phyloP scores from a whole-genome alignment of 2,329 filamentous ascomycete species.

The Rhynchosporium graminicola region DNA sequence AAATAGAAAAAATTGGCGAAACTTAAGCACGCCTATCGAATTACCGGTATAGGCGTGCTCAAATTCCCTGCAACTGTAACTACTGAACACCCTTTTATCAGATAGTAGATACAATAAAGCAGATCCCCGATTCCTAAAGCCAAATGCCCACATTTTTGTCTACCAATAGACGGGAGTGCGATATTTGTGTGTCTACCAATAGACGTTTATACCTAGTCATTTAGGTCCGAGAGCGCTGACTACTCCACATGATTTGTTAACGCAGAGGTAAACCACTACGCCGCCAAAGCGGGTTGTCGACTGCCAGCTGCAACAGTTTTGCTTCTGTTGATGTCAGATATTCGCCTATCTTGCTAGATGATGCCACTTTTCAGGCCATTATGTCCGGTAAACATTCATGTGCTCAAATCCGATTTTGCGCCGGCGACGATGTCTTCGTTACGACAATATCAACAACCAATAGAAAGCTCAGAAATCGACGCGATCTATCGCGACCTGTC shows the following conservation, averaged over 20 bases:
- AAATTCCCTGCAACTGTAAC: neutral
- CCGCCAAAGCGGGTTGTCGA: neutral
- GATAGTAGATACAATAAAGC: neutral
- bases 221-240: neutral
- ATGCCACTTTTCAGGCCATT: neutral
- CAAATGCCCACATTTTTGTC: neutral
- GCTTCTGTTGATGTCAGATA: neutral
- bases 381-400: neutral
- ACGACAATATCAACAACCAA: neutral
- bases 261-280: neutral
- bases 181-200: neutral
- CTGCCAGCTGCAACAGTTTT: conserved; percentile 2
- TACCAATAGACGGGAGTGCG: neutral
- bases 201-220: neutral
- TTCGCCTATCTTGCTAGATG: neutral
- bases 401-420: neutral
- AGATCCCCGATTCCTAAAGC: neutral
- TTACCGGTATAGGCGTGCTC: neutral
- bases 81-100: neutral
- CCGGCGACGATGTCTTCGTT: neutral
- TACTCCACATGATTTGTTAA: too few species aligned
- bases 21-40: neutral
- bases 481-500: neutral
- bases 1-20: neutral
- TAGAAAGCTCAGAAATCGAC: neutral